Evolutionary conservation across 352 stramenopile species (phyloP), one percentile per base, ranked within the genome.

Genomic region (Aphanomyces invadans): DNA sequence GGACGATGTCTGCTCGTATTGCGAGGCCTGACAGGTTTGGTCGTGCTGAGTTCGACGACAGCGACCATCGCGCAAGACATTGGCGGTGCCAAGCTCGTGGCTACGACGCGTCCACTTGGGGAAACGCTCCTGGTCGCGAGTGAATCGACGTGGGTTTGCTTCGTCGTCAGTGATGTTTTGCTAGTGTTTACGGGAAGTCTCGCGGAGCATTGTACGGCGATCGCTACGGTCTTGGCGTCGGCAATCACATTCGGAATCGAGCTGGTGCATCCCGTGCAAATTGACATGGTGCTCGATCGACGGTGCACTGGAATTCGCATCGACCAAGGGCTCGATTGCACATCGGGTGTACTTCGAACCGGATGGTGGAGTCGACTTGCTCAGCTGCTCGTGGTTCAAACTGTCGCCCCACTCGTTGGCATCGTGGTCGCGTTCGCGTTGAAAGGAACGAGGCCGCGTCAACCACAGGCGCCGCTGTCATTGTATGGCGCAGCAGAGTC

Each of bases 91-190:
- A 33, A 3, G 1, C 5, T 45, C 2, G 12, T 2, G 36, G 12
- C 25, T 17, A 25, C 15, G 7, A 4, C 2, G 2, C 28, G 25
- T 10, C n/a, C n/a, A n/a, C n/a, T n/a, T n/a, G n/a, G 48, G 2
- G 42, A 59, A 55, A 56, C 11, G 1, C 11, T 9, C 5, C 5
- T 65, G 7, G 15, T 65, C 9, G 39, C 32, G 29, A 25, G 46
- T 12, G 59, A 65, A 56, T n/a, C 59, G 28, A 65, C 42, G n/a
- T 65, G 59, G 59, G 1, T 65, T 17, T 17, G 36, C 1, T 65
- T 55, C 46, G 42, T 65, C 2, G 17, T 65, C 1, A 65, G 11
- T 25, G 59, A 65, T 11, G 29, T 31, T 29, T 4, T 29, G 25
- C n/a, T 65, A 38, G 15, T 55, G 5, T 12, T 65, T 15, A 15